These are phyloP conservation scores for Trichophyton equinum DNA, from an alignment of 2,329 filamentous ascomycete genomes.

Conservation along the genomic window DNA sequence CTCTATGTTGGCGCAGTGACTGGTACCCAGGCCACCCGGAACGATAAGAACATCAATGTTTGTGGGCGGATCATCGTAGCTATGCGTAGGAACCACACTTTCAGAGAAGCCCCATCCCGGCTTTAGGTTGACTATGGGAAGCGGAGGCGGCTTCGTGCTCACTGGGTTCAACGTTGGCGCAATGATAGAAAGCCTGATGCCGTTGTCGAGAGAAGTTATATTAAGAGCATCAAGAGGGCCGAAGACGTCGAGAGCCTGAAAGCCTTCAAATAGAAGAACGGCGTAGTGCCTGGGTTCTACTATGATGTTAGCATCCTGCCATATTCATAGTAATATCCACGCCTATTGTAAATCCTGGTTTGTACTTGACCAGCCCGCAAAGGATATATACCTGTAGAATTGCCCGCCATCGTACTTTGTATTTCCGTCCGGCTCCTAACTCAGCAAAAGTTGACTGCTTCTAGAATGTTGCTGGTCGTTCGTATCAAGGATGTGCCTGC, in stretches of 20 bases:
- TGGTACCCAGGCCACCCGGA: constrained; percentile 47
- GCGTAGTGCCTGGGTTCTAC: constrained; percentile 10
- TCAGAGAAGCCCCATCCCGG: constrained; percentile 22
- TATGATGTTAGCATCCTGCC: neutral
- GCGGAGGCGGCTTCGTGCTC: constrained; percentile 17
- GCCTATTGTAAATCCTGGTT: neutral
- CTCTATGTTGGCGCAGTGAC: constrained; percentile 20
- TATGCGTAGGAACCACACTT: constrained; percentile 39
- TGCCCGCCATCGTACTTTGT: neutral
- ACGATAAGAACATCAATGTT: constrained; percentile 52
- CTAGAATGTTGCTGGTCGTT: neutral
- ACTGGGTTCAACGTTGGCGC: constrained; percentile 23
- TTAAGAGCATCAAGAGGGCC: constrained; percentile 39
- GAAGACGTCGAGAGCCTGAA: constrained; percentile 32
- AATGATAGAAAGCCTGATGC: constrained; percentile 21
- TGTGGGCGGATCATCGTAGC: constrained; percentile 39
- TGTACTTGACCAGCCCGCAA: neutral
- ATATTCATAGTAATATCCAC: neutral
- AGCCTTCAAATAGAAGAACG: constrained; percentile 28
- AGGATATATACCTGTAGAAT: neutral
- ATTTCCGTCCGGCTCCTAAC: neutral
- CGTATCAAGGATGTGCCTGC: no score
- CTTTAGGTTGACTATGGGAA: neutral
- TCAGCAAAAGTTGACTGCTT: neutral
- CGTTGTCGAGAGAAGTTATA: constrained; percentile 16